Evolutionary conservation across 1,284 basidiomycete species (phyloP).

Genomic region (Gymnopus androsaceus): DNA sequence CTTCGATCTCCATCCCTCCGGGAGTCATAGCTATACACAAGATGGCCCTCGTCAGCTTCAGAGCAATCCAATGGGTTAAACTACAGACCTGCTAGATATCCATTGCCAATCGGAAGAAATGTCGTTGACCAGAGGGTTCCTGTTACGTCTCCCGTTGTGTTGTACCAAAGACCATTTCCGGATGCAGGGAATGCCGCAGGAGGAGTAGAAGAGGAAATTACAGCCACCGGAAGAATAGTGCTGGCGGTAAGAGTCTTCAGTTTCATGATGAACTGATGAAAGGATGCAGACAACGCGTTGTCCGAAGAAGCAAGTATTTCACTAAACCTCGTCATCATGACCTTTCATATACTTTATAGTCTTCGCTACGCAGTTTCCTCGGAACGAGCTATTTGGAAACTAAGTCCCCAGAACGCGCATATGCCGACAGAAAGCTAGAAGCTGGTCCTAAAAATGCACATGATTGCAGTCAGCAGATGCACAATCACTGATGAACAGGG

Average conservation of each 20-base stretch:
- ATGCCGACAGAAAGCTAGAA: not conserved
- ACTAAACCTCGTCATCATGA: constrained; percentile 1
- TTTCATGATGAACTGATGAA: constrained; percentile 5
- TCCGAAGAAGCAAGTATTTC: not conserved
- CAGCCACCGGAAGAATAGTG: not conserved
- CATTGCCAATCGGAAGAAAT: constrained; percentile 72
- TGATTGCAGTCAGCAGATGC: constrained; percentile 6
- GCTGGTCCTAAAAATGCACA: not conserved
- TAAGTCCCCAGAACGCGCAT: no score
- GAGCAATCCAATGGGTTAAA: constrained; percentile 9
- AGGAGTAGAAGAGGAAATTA: constrained; percentile 35
- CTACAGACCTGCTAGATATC: constrained; percentile 63
- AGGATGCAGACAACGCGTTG: not conserved
- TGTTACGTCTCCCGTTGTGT: constrained; percentile 45
- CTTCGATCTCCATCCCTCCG: constrained; percentile 61
- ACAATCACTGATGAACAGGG: not conserved
- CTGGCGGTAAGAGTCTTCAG: constrained; percentile 1
- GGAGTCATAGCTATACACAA: constrained; percentile 57
- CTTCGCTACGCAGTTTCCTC: not conserved
- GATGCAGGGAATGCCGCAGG: constrained; percentile 62
- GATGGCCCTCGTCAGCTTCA: not conserved
- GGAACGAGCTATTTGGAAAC: no score
- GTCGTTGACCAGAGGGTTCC: constrained; percentile 58
- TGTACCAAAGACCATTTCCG: constrained; percentile 78
- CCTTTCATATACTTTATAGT: not conserved